These are phyloP conservation scores for Colletotrichum coccodes DNA, from an alignment of 2,329 filamentous ascomycete species.

Conservation along the genomic window DNA sequence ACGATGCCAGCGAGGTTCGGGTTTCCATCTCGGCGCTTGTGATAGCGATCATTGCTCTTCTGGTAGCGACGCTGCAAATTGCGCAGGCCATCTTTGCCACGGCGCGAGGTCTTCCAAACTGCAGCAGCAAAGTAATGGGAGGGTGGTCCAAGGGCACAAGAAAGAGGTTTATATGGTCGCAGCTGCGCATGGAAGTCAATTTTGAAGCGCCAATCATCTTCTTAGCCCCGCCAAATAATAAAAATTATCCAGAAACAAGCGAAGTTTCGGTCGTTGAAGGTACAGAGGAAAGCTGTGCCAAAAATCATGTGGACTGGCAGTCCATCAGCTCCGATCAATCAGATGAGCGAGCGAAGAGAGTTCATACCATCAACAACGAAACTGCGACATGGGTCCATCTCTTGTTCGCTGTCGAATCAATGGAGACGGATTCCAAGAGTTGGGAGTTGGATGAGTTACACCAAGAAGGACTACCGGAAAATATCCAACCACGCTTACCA, in stretches of 20 bases:
- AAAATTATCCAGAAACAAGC: not conserved
- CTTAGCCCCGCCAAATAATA: not conserved
- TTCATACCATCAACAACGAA: slow-evolving; percentile 24
- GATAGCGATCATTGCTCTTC: slow-evolving; percentile 12
- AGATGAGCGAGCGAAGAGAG: not conserved
- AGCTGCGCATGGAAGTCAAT: slow-evolving; percentile 11
- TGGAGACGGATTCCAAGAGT: slow-evolving; percentile 5
- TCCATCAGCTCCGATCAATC: too few species aligned
- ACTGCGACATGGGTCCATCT: slow-evolving; percentile 12
- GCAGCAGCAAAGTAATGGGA: slow-evolving; percentile 17
- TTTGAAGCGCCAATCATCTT: slow-evolving; percentile 28
- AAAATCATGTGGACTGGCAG: not conserved
- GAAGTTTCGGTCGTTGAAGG: not conserved
- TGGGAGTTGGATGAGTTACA: not conserved
- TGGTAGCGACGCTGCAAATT: slow-evolving; percentile 6
- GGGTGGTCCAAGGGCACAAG: slow-evolving; percentile 3
- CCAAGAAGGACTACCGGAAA: not conserved
- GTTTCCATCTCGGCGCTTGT: slow-evolving; percentile 14
- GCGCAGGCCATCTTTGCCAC: slow-evolving; percentile 18
- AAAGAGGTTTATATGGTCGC: not conserved
- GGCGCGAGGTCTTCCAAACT: slow-evolving; percentile 9
- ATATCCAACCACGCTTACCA: not conserved
- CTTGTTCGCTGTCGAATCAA: slow-evolving; percentile 4
- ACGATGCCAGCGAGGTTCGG: not conserved
- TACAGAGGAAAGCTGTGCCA: not conserved